A percentile compares a stretch with the other conserved stretches of the same genome.
Conservation (phyloP, 2,329 filamentous ascomycete species). For the Metarhizium album region DNA sequence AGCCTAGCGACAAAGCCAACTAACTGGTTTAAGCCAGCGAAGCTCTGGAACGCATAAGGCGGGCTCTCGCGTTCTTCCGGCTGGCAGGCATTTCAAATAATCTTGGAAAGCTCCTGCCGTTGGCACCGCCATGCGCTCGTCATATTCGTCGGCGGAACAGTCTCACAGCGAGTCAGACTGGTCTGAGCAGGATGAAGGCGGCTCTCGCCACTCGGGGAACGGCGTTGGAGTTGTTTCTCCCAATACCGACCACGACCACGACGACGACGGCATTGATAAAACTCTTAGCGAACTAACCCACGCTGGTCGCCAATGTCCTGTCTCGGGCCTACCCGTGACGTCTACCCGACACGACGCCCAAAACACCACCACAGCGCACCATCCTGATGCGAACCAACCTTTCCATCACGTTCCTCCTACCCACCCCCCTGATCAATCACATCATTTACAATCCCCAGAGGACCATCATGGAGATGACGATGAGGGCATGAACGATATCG, state of each 20-base stretch:
- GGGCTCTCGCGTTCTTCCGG: background rate
- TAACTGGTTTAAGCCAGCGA: background rate
- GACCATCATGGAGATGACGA: slow-evolving; percentile 16
- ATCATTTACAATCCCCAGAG: slow-evolving; percentile 4
- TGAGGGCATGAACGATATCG: slow-evolving; percentile 24
- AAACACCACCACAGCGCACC: slow-evolving; percentile 1
- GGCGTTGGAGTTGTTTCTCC: background rate
- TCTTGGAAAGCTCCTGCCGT: background rate
- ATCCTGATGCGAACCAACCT: background rate
- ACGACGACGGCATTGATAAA: background rate
- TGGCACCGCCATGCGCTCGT: slow-evolving; percentile 2
- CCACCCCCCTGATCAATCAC: background rate
- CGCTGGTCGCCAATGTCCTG: slow-evolving; percentile 1
- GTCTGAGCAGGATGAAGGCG: slow-evolving; percentile 3
- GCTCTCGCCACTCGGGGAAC: background rate
- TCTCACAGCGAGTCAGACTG: slow-evolving; percentile 1
- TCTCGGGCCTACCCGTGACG: slow-evolving; percentile 1
- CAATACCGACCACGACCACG: slow-evolving; percentile 1
- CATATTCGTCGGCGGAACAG: slow-evolving; percentile 1
- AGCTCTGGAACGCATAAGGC: slow-evolving; percentile 1
- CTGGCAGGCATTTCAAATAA: slow-evolving; percentile 1
- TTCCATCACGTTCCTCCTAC: background rate
- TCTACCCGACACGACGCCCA: slow-evolving; percentile 7
- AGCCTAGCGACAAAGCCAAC: background rate
- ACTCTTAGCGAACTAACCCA: background rate